Base-by-base conservation (phyloP, 2,329 filamentous ascomycete genomes). In the Diaporthe citri region DNA sequence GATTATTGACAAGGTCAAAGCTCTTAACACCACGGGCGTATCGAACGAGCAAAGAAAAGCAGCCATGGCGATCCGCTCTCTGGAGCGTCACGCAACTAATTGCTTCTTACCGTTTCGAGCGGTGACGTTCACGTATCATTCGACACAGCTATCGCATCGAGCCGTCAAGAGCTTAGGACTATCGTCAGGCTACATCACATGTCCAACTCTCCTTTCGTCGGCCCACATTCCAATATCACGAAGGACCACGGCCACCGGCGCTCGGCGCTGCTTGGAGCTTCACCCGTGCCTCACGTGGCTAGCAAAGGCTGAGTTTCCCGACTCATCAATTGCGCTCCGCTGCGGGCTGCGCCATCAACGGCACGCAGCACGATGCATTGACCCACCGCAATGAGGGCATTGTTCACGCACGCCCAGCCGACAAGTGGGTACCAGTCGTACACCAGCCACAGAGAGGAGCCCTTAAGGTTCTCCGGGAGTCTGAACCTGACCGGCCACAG, bases 331-430 rank as follows among this genome's bases (percentile, higher is more conserved):
- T 62, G 25, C 7, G 15, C 25, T 46, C 4, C 59, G 39, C 25
- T 22, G 39, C 25, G n/a, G 15, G 15, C n/a, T 43, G 39, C 3
- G n/a, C 13, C 59, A 43, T 6, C 13, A 20, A 20, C n/a, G 12
- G 7, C 8, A 62, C 31, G 4, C 15, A 62, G 39, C n/a, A 62
- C 59, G 39, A 62, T 62, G 25, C 39, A 12, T n/a, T 64, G 59
- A 2, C 59, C 59, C 39, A 46, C n/a, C 1, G 59, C 59, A 64
- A 64, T 12, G 9, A 64, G 41, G 39, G 59, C 59, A 31, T 64
- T 64, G 41, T 64, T 64, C 25, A 64, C 59, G 41, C 59, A 64
- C 17, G 59, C 17, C 59, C 59, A 64, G 59, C 59, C 59, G 39
- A 64, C 39, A 46, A 64, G 25, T 1, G 59, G 59, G 15, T 64